Evolutionary conservation across 768 basidiomycete species (phyloP).

Genomic region (Suillus paluster): DNA sequence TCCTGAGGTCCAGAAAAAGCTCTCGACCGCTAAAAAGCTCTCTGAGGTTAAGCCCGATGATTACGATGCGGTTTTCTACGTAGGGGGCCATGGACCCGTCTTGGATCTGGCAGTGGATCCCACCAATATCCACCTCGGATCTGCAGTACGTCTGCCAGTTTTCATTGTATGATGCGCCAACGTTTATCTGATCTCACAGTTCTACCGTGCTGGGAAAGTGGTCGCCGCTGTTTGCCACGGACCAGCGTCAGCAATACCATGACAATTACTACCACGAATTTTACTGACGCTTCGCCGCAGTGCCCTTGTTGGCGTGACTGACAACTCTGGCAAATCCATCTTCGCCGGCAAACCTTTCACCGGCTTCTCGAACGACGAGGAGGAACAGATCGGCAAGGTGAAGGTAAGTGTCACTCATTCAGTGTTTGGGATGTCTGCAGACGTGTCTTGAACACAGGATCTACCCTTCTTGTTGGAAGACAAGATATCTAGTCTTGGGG

Average conservation of each 20-base stretch:
- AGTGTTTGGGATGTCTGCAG: not conserved
- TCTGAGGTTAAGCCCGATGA: constrained; percentile 59
- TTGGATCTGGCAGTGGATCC: constrained; percentile 68
- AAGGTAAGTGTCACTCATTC: constrained; percentile 38
- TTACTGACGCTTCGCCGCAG: constrained; percentile 24
- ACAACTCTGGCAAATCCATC: constrained; percentile 63
- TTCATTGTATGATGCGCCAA: not conserved
- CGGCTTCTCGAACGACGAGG: constrained; percentile 76
- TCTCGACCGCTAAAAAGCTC: constrained; percentile 62
- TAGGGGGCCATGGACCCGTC: constrained; percentile 81
- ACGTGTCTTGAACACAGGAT: constrained; percentile 34
- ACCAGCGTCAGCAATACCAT: constrained; percentile 50
- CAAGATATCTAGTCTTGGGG: constrained; percentile 66
- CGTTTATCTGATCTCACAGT: constrained; percentile 41
- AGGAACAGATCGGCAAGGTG: constrained; percentile 49
- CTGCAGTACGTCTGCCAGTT: constrained; percentile 44
- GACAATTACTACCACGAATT: constrained; percentile 24
- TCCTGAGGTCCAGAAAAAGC: constrained; percentile 52
- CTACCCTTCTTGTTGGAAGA: constrained; percentile 77
- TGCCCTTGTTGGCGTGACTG: constrained; percentile 62
- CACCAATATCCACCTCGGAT: constrained; percentile 59
- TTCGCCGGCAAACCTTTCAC: constrained; percentile 62
- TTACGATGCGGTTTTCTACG: constrained; percentile 78
- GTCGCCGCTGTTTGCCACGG: constrained; percentile 82
- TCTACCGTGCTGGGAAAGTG: constrained; percentile 69